Conservation (phyloP, 1,284 basidiomycete genomes). For the Farysia itapuensis region DNA sequence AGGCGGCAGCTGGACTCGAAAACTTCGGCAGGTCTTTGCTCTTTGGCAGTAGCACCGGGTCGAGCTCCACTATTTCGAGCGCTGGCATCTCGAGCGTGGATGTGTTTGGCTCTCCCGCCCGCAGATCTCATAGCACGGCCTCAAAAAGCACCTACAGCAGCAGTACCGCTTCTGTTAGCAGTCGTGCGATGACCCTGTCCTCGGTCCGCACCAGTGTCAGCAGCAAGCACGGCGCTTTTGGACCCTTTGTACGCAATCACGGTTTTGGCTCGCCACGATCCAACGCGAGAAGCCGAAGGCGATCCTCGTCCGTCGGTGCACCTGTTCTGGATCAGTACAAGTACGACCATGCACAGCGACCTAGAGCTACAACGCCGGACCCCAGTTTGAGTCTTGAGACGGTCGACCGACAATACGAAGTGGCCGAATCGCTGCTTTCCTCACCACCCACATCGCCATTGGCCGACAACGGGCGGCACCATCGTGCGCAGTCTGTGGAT, state of each 20-base stretch:
- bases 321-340: neutral
- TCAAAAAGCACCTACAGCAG: constrained; percentile 41
- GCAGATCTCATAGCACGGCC: constrained; percentile 39
- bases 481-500: constrained; percentile 19
- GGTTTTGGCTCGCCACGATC: constrained; percentile 12
- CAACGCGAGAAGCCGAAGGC: too few species aligned
- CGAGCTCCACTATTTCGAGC: constrained; percentile 20
- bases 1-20: constrained; percentile 41
- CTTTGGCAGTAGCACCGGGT: constrained; percentile 30
- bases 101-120: constrained; percentile 42
- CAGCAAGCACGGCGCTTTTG: constrained; percentile 28
- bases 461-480: neutral
- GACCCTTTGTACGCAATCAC: constrained; percentile 6
- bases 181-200: constrained; percentile 37
- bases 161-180: constrained; percentile 26
- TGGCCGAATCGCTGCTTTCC: neutral
- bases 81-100: constrained; percentile 29
- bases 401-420: neutral
- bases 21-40: constrained; percentile 40
- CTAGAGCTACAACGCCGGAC: constrained; percentile 19
- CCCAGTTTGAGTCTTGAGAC: constrained; percentile 8
- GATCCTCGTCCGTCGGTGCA: constrained; percentile 28
- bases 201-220: constrained; percentile 45
- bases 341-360: neutral
- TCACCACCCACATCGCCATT: neutral